Percentiles rank a stretch among this genome's conserved stretches.
Evolutionary conservation across 129 eudicot species (phyloP).

Genomic region (Pulicaria dysenterica): DNA sequence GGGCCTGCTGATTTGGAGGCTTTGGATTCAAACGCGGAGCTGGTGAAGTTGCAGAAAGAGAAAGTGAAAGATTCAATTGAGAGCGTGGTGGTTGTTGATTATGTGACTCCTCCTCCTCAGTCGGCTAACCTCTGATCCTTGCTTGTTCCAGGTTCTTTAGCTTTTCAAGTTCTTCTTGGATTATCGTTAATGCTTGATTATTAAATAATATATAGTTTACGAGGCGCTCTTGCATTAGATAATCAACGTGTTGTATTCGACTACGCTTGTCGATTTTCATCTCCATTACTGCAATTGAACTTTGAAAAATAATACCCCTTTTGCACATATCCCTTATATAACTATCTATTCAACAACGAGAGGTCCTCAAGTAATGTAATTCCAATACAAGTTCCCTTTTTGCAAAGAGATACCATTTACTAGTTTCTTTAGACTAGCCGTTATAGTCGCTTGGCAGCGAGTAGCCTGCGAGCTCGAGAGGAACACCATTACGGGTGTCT

Average conservation of each 20-base stretch:
- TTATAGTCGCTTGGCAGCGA: too few relatives aligned
- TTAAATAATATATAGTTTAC: conserved; percentile 1
- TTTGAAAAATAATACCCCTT: too few relatives aligned
- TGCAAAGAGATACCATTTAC: too few relatives aligned
- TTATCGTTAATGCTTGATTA: not conserved
- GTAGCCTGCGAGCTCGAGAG: too few relatives aligned
- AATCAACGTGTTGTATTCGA: not conserved
- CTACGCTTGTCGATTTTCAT: not conserved
- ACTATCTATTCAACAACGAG: too few relatives aligned
- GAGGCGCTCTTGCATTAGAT: not conserved
- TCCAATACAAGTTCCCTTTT: too few relatives aligned
- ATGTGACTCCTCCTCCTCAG: conserved; percentile 47
- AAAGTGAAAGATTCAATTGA: conserved; percentile 58
- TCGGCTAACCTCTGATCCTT: conserved; percentile 45
- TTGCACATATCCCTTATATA: too few relatives aligned
- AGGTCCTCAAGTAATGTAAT: too few relatives aligned
- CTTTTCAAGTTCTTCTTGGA: not conserved
- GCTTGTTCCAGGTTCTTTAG: not conserved
- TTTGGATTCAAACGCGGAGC: conserved; percentile 43
- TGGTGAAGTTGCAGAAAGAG: conserved; percentile 51
- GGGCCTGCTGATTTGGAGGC: conserved; percentile 56
- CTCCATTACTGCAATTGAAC: not conserved
- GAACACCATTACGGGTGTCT: too few relatives aligned
- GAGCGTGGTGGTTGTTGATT: conserved; percentile 59
- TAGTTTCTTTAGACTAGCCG: too few relatives aligned